Base-by-base conservation (phyloP, 148 eudicot genomes). In the Camellia granthamiana region DNA sequence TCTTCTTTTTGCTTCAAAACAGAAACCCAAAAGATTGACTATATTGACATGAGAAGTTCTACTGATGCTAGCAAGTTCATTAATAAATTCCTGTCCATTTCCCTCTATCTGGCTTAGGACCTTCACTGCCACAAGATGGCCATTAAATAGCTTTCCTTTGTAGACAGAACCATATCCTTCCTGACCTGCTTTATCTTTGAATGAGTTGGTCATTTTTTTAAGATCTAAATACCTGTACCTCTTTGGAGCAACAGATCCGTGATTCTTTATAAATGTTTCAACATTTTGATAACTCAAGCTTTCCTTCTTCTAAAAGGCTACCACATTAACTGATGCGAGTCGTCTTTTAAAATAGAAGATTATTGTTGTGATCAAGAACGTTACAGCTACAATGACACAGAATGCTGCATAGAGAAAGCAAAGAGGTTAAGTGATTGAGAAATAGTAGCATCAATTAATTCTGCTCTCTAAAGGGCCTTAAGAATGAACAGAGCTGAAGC, bases 21-120 rank as follows among this genome's bases (percentile, higher is more conserved):
- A 69, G 23, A 69, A 69, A 43, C 54, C 73, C n/a, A 69, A n/a
- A 69, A 69, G 52, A 44, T 54, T 7, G 52, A 69, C 73, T 69
- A 69, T 55, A 69, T 69, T 69, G 54, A 69, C 23, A 69, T 69
- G 73, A 5, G 73, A 69, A 43, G 73, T 69, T 69, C 73, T 69
- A 46, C 73, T 69, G 51, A 69, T 69, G 54, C 21, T 69, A 43
- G 54, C 30, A 69, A 69, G 30, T 69, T 69, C 73, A 46, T 69
- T 69, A 16, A 69, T 69, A 21, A 69, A 69, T 4, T 46, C 73
- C 11, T 69, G 54, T 15, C 55, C 54, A 44, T 46, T 69, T 15
- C 73, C 73, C 30, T 69, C 46, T 54, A 23, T 46, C 52, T 69
- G 11, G 6, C 30, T 69, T 23, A 69, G 51, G 73, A 69, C 11